Evolutionary conservation across 208 protist genomes (phyloP), one percentile per base, ranked within the genome.

Genomic region (Crithidia mellificae): DNA sequence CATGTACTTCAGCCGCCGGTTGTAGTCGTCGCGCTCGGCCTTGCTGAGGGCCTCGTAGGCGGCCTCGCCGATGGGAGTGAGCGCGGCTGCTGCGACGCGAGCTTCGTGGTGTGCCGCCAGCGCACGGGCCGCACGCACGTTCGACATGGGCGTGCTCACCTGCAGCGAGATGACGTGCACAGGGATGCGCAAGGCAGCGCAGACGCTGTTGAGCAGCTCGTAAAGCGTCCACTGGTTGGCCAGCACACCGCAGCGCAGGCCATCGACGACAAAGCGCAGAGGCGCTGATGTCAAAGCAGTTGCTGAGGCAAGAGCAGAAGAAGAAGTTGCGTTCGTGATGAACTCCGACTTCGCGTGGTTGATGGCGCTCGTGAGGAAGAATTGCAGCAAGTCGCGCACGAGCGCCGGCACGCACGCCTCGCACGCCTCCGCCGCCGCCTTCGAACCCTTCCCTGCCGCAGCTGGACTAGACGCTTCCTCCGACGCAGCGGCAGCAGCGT

Each of bases 1-100:
- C 63, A 83, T 88, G 53, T 91, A 78, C 71, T 93, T 83, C 17
- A 96, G 78, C 11, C 78, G 79, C 8, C 51, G 46, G 66, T 95
- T 94, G 80, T 95, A 94, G 11, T 68, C 65, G 15, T 89, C 80
- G 0, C 84, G 87, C 19, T 83, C 83, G 29, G 61, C 73, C 19
- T 58, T 66, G 29, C 24, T 50, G 8, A 95, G 57, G 27, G 63
- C 56, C 61, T 92, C 93, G 74, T 91, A 97, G 15, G 74, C 84
- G 9, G 73, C 84, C 65, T 97, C 93, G 7, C 68, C 67, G 22
- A 97, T 47, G 11, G 83, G 74, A 15, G 78, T 54, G 14, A 88
- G 68, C 6, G 75, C 69, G 2, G 87, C 83, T 1, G 50, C 77
- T 5, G 82, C 44, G 9, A 85, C 65, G 12, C 39, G 56, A 43